Conservation (phyloP, 176 grass and related monocot species). For the Saccharum spontaneum region DNA sequence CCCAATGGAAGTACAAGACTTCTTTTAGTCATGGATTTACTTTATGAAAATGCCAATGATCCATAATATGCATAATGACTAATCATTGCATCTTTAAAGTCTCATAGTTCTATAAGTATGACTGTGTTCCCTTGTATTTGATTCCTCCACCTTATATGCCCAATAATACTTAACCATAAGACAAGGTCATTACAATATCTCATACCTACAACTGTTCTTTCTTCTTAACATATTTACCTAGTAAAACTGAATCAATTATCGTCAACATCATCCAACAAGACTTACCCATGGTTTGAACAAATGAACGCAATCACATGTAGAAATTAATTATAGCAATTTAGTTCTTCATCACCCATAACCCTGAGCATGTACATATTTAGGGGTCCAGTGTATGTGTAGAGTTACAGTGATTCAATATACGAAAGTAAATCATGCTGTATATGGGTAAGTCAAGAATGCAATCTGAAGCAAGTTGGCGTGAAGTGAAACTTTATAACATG, state of each 20-base stretch:
- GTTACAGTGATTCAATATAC: conserved; percentile 9
- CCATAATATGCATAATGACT: conserved; percentile 21
- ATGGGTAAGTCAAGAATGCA: conserved; percentile 20
- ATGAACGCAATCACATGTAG: conserved; percentile 4
- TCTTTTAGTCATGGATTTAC: background rate
- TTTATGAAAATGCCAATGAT: background rate
- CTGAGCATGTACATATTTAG: conserved; percentile 11
- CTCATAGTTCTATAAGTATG: conserved; percentile 10
- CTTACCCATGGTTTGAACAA: conserved; percentile 22
- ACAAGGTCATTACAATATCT: conserved; percentile 1
- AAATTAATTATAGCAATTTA: conserved; percentile 16
- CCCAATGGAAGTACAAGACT: background rate
- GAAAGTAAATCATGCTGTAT: background rate
- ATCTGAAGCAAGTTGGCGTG: background rate
- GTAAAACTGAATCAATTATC: background rate
- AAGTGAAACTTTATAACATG: background rate
- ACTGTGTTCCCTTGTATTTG: background rate
- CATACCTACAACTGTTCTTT: background rate
- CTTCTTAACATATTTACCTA: conserved; percentile 18
- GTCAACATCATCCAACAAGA: background rate
- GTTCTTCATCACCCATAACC: conserved; percentile 3
- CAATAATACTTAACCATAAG: background rate
- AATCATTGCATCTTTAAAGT: conserved; percentile 11
- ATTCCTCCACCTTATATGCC: background rate
- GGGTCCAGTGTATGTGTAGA: conserved; percentile 1